phyloP scores from a whole-genome alignment of 768 basidiomycete species.

The Leccinellum rugosiceps region DNA sequence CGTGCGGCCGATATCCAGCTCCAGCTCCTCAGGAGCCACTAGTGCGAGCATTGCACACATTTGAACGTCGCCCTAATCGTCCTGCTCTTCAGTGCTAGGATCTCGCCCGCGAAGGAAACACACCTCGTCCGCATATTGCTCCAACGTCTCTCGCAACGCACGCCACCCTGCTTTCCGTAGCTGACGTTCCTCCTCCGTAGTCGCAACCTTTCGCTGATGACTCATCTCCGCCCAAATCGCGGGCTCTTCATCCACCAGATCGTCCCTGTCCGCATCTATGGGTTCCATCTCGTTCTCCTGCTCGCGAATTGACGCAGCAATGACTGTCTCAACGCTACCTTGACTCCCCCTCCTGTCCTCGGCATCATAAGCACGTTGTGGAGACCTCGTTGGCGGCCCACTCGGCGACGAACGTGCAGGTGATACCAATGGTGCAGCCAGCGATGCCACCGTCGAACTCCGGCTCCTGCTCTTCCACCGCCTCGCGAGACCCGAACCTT shows the following conservation, averaged over 20 bases:
- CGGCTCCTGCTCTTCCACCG: slow-evolving; percentile 46
- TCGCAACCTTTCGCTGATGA: slow-evolving; percentile 14
- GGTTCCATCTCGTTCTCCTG: slow-evolving; percentile 28
- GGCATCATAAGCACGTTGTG: slow-evolving; percentile 11
- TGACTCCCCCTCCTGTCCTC: slow-evolving; percentile 51
- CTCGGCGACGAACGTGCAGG: slow-evolving; percentile 15
- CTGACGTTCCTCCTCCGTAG: slow-evolving; percentile 48
- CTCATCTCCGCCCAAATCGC: slow-evolving; percentile 29
- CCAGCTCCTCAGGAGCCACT: slow-evolving; percentile 58
- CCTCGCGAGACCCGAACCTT: slow-evolving; percentile 22
- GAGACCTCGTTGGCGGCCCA: slow-evolving; percentile 6
- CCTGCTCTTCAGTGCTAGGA: neutral
- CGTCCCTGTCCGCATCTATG: slow-evolving; percentile 16
- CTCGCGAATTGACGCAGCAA: slow-evolving; percentile 48
- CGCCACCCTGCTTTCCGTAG: slow-evolving; percentile 56
- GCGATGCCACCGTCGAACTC: slow-evolving; percentile 65
- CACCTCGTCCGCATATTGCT: slow-evolving; percentile 63
- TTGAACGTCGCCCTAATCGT: slow-evolving; percentile 70
- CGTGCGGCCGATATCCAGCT: slow-evolving; percentile 41
- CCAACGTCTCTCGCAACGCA: slow-evolving; percentile 52
- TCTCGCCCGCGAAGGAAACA: slow-evolving; percentile 2
- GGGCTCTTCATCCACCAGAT: slow-evolving; percentile 29
- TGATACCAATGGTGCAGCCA: slow-evolving; percentile 40
- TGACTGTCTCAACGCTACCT: slow-evolving; percentile 72
- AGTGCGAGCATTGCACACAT: slow-evolving; percentile 73